These are phyloP conservation scores for Corinectria fuckeliana DNA, from an alignment of 2,329 filamentous ascomycete species.

Conservation along the genomic window DNA sequence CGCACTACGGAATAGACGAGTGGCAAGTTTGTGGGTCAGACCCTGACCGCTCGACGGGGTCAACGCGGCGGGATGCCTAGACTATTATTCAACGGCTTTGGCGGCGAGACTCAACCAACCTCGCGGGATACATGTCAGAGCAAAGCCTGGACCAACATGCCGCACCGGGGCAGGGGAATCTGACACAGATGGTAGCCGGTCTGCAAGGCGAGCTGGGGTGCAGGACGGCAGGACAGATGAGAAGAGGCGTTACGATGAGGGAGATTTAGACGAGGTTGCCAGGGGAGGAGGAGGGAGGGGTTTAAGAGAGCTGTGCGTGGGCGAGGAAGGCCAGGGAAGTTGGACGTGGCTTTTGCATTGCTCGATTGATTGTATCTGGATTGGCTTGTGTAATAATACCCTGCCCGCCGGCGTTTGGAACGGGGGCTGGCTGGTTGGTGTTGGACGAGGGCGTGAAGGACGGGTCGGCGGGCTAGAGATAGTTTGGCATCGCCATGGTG, in stretches of 20 bases:
- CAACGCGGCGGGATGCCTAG: constrained; percentile 9
- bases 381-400: constrained; percentile 38
- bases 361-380: constrained; percentile 23
- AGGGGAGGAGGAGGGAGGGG: neutral
- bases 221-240: constrained; percentile 19
- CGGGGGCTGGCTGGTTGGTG: constrained; percentile 21
- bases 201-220: constrained; percentile 14
- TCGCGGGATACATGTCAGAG: constrained; percentile 16
- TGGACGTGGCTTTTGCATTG: constrained; percentile 17
- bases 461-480: constrained; percentile 6
- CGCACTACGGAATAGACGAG: constrained; percentile 1
- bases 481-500: constrained; percentile 1
- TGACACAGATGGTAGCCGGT: constrained; percentile 4
- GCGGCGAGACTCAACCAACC: constrained; percentile 4
- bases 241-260: constrained; percentile 14
- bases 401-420: constrained; percentile 31
- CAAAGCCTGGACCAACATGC: constrained; percentile 1
- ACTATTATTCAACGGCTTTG: constrained; percentile 5
- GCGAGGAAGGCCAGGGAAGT: constrained; percentile 22
- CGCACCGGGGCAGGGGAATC: constrained; percentile 18
- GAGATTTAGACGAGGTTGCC: constrained; percentile 1
- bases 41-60: constrained; percentile 6
- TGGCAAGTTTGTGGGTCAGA: constrained; percentile 15
- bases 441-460: constrained; percentile 14
- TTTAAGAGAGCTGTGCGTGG: constrained; percentile 8